Evolutionary conservation across 768 basidiomycete species (phyloP).

Genomic region (Glaciozyma martinii): DNA sequence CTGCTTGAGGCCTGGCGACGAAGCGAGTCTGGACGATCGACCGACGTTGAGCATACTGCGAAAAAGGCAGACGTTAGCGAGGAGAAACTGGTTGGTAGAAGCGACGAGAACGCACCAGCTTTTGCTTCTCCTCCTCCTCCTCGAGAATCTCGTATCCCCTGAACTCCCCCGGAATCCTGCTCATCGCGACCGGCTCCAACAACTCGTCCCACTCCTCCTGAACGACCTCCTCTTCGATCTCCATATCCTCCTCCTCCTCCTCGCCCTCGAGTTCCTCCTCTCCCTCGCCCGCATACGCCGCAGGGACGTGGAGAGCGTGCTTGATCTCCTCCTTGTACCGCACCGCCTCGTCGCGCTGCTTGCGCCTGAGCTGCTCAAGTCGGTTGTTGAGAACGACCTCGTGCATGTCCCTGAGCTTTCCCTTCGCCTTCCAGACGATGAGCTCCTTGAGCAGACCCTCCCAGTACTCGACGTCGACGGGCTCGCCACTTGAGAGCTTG

Average conservation of each 20-base stretch:
- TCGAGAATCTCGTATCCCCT: constrained; percentile 65
- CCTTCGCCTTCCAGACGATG: constrained; percentile 96
- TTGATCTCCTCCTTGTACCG: constrained; percentile 78
- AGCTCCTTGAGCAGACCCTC: constrained; percentile 82
- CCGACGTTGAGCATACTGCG: constrained; percentile 67
- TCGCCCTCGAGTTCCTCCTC: background rate
- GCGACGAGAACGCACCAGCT: constrained; percentile 49
- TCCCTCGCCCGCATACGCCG: constrained; percentile 37
- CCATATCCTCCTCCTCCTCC: constrained; percentile 46
- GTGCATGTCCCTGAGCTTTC: constrained; percentile 82
- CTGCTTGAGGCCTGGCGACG: constrained; percentile 55
- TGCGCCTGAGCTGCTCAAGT: constrained; percentile 87
- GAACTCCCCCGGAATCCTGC: constrained; percentile 53
- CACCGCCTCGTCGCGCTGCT: constrained; percentile 89
- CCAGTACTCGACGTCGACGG: constrained; percentile 97
- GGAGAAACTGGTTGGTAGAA: background rate
- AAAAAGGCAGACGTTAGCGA: background rate
- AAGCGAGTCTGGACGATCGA: constrained; percentile 76
- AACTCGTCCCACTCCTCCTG: constrained; percentile 42
- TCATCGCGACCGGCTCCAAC: constrained; percentile 28
- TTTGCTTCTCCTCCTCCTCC: constrained; percentile 50
- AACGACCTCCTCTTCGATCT: constrained; percentile 69
- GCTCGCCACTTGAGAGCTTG: constrained; percentile 84
- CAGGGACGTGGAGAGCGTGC: constrained; percentile 50
- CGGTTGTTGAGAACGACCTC: constrained; percentile 95